Base-by-base conservation (phyloP, 257 asterid species). In the Fraxinus americana region DNA sequence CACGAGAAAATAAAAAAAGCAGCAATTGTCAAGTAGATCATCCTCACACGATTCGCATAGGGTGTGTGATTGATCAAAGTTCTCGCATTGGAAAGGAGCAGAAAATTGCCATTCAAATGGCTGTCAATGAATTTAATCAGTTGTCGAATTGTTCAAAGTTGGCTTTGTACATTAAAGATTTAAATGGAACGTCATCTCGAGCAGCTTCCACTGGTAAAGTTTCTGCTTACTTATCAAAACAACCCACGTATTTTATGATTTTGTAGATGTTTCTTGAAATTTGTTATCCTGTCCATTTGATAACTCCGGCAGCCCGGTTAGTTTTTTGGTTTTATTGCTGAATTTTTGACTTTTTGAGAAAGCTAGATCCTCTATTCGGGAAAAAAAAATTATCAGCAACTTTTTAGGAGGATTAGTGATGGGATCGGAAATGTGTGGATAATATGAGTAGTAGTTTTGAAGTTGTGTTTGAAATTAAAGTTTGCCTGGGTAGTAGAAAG, bases 31-130 rank as follows among this genome's bases (percentile, higher is more conserved):
- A 30, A 73, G 9, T 23, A 12, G 74, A 73, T n/a, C 66, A 50
- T 10, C 32, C 25, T 54, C 45, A 52, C 34, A 34, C 16, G 11
- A n/a, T 35, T 25, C 68, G 79, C 12, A 75, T 89, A 5, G 94
- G 88, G 10, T 87, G 79, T 7, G 82, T 91, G 11, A 66, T 87
- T 32, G 93, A 91, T 72, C 74, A 66, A 70, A 79, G 73, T 0
- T 78, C 85, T 30, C 73, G 90, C 17, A 76, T 84, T 12, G 92
- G 96, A 5, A 91, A 77, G 73, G 92, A 89, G 88, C 89, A 89
- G 71, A 89, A 75, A 77, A 63, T 84, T 39, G 96, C 87, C 57
- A 73, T 39, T 39, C 45, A 39, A 39, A 39, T 39, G 13, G 45
- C 45, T 39, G 45, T 39, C 45, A 39, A 9, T 86, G 90, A 91